Percentiles rank a stretch among this genome's conserved stretches.
Conservation (phyloP, 306 rosid genomes). For the Prunus campanulata region DNA sequence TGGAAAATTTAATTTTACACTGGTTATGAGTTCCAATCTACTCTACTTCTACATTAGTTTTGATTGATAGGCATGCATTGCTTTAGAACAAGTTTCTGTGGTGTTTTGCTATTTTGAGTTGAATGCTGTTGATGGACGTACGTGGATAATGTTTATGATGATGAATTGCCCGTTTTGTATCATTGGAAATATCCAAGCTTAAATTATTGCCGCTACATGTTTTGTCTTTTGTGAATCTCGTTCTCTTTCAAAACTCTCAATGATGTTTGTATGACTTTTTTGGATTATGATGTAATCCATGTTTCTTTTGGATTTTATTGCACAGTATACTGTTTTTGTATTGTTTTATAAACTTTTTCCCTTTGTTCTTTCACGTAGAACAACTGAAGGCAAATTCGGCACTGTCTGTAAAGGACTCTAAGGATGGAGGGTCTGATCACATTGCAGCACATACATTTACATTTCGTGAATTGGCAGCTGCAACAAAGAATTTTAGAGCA, state of each 20-base stretch:
- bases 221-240: not conserved
- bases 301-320: not conserved
- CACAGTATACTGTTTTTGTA: not conserved
- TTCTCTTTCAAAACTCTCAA: not conserved
- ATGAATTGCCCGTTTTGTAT: not conserved
- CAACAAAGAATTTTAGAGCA: conserved; percentile 52
- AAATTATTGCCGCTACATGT: not conserved
- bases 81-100: not conserved
- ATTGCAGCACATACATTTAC: conserved; percentile 57
- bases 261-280: not conserved
- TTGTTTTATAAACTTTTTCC: not conserved
- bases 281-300: not conserved
- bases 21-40: not conserved
- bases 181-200: not conserved
- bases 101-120: not conserved
- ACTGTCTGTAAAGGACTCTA: conserved; percentile 20
- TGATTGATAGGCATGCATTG: conserved; percentile 7
- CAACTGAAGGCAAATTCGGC: conserved; percentile 26
- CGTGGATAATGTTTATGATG: not conserved
- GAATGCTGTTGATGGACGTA: conserved; percentile 6
- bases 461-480: conserved; percentile 56
- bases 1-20: not conserved
- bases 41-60: not conserved
- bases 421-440: conserved; percentile 36
- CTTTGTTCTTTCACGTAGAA: conserved; percentile 19